phyloP scores from a whole-genome alignment of 2,329 filamentous ascomycete species.

The Phaeomoniella chlamydospora region DNA sequence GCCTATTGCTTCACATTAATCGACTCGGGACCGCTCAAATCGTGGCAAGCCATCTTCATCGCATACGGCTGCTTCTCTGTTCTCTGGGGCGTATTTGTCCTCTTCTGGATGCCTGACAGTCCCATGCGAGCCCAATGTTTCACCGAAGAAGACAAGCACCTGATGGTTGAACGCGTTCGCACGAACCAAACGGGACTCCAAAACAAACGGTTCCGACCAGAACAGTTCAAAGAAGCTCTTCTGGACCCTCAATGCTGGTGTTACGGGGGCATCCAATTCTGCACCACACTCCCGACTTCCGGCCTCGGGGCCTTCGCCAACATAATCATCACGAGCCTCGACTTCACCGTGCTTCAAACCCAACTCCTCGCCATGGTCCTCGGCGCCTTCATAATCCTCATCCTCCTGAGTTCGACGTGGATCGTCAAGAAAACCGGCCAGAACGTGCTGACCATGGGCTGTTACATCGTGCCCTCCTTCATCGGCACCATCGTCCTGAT shows the following conservation, averaged over 20 bases:
- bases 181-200: slow-evolving; percentile 48
- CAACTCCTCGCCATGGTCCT: slow-evolving; percentile 64
- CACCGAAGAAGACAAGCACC: slow-evolving; percentile 47
- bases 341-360: slow-evolving; percentile 52
- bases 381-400: slow-evolving; percentile 58
- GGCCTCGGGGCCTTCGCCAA: slow-evolving; percentile 61
- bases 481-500: slow-evolving; percentile 59
- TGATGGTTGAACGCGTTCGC: slow-evolving; percentile 47
- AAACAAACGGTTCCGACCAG: slow-evolving; percentile 37
- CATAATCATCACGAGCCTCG: slow-evolving; percentile 57
- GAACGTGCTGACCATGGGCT: slow-evolving; percentile 51
- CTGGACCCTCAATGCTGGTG: slow-evolving; percentile 53
- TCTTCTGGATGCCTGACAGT: slow-evolving; percentile 51
- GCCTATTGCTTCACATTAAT: slow-evolving; percentile 42
- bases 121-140: slow-evolving; percentile 61
- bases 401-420: slow-evolving; percentile 52
- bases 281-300: slow-evolving; percentile 58
- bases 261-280: slow-evolving; percentile 51
- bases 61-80: slow-evolving; percentile 49
- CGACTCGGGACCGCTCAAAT: slow-evolving; percentile 36
- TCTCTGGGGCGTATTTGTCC: slow-evolving; percentile 49
- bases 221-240: slow-evolving; percentile 43
- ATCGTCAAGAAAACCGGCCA: slow-evolving; percentile 55
- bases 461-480: slow-evolving; percentile 55
- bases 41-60: slow-evolving; percentile 58